A percentile compares a stretch with the other conserved stretches of the same genome.
These are phyloP conservation scores for Russula emetica DNA, from an alignment of 768 basidiomycete species.

Conservation along the genomic window DNA sequence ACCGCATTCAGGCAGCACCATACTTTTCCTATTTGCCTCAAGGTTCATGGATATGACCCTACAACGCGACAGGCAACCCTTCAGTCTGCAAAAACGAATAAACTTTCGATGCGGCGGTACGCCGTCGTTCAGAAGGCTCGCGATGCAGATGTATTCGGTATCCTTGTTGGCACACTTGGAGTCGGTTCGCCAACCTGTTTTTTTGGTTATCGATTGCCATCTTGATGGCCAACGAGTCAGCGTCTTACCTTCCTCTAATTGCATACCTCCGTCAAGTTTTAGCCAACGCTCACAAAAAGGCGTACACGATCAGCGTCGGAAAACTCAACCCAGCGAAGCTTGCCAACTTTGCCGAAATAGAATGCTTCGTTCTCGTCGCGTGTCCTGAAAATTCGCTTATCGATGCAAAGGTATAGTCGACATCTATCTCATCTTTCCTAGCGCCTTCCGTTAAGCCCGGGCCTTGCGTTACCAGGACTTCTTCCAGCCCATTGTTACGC, in stretches of 20 bases:
- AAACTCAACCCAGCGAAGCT: slow-evolving; percentile 93
- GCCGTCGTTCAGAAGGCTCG: slow-evolving; percentile 81
- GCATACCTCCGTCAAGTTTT: slow-evolving; percentile 55
- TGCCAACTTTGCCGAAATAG: slow-evolving; percentile 93
- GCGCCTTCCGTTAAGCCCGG: background rate
- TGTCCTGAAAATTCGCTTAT: slow-evolving; percentile 55
- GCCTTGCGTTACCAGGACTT: slow-evolving; percentile 74
- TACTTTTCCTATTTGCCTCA: background rate
- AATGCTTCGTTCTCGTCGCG: slow-evolving; percentile 92
- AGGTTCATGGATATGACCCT: slow-evolving; percentile 83
- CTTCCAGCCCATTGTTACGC: slow-evolving; percentile 85
- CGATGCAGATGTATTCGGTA: slow-evolving; percentile 91
- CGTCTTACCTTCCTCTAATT: slow-evolving; percentile 69
- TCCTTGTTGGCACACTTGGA: slow-evolving; percentile 71
- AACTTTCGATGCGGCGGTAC: slow-evolving; percentile 80
- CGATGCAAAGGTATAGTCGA: slow-evolving; percentile 54
- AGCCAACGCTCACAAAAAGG: background rate
- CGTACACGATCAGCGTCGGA: slow-evolving; percentile 80
- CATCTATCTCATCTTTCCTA: background rate
- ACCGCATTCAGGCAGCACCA: background rate
- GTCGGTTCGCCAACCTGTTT: background rate
- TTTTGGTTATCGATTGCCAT: background rate
- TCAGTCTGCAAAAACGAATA: slow-evolving; percentile 70
- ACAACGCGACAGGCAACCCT: slow-evolving; percentile 41
- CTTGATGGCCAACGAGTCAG: slow-evolving; percentile 37